Conservation (phyloP, 2,329 filamentous ascomycete species). For the Laburnicola sp. region DNA sequence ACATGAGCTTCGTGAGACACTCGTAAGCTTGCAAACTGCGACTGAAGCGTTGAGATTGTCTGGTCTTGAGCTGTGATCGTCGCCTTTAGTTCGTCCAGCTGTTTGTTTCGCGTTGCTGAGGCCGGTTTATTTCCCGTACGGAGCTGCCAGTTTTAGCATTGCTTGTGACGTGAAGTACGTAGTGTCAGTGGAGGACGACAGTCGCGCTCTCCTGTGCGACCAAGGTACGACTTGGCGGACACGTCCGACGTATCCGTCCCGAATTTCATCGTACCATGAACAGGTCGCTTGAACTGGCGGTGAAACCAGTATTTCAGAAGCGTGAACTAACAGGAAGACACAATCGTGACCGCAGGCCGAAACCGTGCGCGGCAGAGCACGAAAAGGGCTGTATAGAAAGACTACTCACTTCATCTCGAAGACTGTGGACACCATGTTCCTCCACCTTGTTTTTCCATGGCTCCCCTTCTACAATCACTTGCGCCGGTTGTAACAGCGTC, state of each 20-base stretch:
- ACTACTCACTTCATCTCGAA: constrained; percentile 37
- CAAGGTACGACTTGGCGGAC: neutral
- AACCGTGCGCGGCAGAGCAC: too few relatives aligned
- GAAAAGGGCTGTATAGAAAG: constrained; percentile 22
- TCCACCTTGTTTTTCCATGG: constrained; percentile 14
- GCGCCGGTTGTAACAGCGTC: constrained; percentile 26
- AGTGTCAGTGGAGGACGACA: neutral
- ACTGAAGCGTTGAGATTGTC: constrained; percentile 37
- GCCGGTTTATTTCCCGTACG: constrained; percentile 17
- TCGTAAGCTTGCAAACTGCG: constrained; percentile 43
- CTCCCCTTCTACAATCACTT: constrained; percentile 27
- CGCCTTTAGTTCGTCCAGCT: constrained; percentile 33
- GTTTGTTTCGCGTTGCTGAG: constrained; percentile 21
- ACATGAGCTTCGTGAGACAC: constrained; percentile 47
- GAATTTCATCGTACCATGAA: neutral
- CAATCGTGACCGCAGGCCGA: too few relatives aligned
- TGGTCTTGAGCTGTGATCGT: constrained; percentile 37
- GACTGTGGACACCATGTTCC: constrained; percentile 13
- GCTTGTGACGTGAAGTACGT: neutral
- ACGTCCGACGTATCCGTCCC: neutral
- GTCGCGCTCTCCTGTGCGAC: neutral
- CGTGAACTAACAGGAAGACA: too few relatives aligned
- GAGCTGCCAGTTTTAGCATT: constrained; percentile 23
- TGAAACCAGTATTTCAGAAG: too few relatives aligned
- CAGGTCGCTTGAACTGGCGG: too few relatives aligned